phyloP scores from a whole-genome alignment of 1,139 yeast species.

The Taphrina sp. region DNA sequence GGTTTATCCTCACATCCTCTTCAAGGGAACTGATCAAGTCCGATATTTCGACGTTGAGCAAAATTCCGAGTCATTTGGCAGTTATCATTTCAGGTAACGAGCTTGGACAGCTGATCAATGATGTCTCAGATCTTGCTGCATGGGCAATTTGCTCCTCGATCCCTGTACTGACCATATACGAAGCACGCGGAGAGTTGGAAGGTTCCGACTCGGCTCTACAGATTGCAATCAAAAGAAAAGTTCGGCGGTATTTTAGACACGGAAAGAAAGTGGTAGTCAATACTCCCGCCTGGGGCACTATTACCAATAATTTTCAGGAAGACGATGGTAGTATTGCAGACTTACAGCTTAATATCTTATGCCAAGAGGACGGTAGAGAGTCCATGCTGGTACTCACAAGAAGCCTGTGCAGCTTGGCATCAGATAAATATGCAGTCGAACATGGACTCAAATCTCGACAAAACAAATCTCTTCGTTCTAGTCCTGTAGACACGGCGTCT shows the following conservation, averaged over 20 bases:
- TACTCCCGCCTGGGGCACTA: constrained; percentile 25
- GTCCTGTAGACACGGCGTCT: too few relatives aligned
- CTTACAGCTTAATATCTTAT: constrained; percentile 64
- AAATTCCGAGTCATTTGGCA: constrained; percentile 75
- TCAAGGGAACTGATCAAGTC: constrained; percentile 65
- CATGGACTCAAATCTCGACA: background rate
- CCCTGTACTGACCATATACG: constrained; percentile 69
- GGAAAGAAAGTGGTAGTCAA: constrained; percentile 10
- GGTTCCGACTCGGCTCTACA: constrained; percentile 30
- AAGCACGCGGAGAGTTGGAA: constrained; percentile 59
- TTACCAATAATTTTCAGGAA: background rate
- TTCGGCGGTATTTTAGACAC: constrained; percentile 24
- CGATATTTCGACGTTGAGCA: constrained; percentile 68
- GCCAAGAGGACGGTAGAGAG: constrained; percentile 81
- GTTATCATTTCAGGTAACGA: constrained; percentile 82
- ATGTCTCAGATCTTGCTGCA: constrained; percentile 71
- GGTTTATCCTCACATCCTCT: constrained; percentile 57
- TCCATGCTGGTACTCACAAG: constrained; percentile 84
- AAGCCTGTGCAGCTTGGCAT: constrained; percentile 76
- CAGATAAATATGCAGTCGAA: constrained; percentile 52
- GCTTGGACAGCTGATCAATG: constrained; percentile 71
- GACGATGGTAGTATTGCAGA: constrained; percentile 42
- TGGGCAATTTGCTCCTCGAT: constrained; percentile 91
- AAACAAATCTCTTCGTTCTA: too few relatives aligned
- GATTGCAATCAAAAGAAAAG: constrained; percentile 27